Evolutionary conservation across 345 rosid species (phyloP).

Genomic region (Rhodamnia argentea): DNA sequence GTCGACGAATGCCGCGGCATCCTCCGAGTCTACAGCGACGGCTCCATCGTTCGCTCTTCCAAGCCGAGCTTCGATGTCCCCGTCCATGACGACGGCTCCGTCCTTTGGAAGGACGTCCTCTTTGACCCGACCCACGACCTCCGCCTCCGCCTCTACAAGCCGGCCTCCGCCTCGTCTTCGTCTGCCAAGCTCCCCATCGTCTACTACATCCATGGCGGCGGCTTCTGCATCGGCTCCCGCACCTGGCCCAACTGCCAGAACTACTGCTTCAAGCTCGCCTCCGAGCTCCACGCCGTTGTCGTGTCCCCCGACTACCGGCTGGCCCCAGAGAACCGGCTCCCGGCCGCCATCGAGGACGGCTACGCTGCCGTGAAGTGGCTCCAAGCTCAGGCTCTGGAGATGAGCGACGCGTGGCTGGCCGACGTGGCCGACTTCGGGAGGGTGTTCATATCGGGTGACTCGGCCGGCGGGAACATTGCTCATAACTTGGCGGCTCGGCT

Average conservation of each 20-base stretch:
- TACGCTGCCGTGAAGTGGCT: slow-evolving; percentile 43
- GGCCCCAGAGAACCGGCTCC: slow-evolving; percentile 54
- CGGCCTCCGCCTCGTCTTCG: slow-evolving; percentile 8
- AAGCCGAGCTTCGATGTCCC: slow-evolving; percentile 40
- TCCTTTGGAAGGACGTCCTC: slow-evolving; percentile 39
- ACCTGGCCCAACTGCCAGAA: slow-evolving; percentile 52
- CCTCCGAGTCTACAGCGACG: slow-evolving; percentile 48
- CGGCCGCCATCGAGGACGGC: slow-evolving; percentile 45
- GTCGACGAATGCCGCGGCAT: slow-evolving; percentile 59
- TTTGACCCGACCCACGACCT: slow-evolving; percentile 28
- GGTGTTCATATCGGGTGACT: slow-evolving; percentile 48
- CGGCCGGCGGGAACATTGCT: slow-evolving; percentile 52
- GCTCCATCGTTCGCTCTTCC: slow-evolving; percentile 45
- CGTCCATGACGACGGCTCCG: slow-evolving; percentile 42
- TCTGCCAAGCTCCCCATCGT: slow-evolving; percentile 23
- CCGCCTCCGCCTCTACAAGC: slow-evolving; percentile 40
- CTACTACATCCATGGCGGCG: slow-evolving; percentile 59
- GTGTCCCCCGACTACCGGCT: slow-evolving; percentile 43
- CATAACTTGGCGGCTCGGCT: slow-evolving; percentile 43
- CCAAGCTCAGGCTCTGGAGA: slow-evolving; percentile 26
- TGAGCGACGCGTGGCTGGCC: slow-evolving; percentile 28
- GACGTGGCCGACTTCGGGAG: slow-evolving; percentile 34
- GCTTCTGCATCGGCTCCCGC: slow-evolving; percentile 54
- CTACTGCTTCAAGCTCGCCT: slow-evolving; percentile 36
- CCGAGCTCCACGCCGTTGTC: slow-evolving; percentile 33